Evolutionary conservation across 805 yeast genomes (phyloP).

Genomic region (Sporopachydermia lactativora): DNA sequence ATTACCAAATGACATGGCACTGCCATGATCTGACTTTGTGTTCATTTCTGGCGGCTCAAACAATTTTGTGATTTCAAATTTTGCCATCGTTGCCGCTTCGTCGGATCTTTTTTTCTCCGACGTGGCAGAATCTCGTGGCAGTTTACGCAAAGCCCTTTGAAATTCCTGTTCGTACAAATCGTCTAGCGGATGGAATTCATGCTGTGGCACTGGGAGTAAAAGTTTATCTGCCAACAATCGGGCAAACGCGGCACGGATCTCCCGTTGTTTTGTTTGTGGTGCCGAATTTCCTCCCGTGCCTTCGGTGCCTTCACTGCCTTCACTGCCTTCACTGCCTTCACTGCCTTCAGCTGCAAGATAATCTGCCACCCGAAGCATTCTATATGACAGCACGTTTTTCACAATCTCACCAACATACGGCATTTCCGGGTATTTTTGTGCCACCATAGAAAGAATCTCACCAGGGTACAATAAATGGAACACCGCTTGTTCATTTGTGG

Average conservation of each 20-base stretch:
- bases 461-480: conserved; percentile 61
- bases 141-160: conserved; percentile 9
- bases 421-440: conserved; percentile 23
- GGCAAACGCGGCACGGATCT: conserved; percentile 26
- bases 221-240: conserved; percentile 34
- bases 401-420: conserved; percentile 42
- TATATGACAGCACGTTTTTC: conserved; percentile 50
- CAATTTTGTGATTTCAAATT: conserved; percentile 13
- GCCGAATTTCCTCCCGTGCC: no score
- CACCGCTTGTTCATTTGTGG: conserved; percentile 49
- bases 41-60: conserved; percentile 5
- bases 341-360: conserved; percentile 45
- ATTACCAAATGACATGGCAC: conserved; percentile 2
- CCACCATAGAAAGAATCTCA: conserved; percentile 45
- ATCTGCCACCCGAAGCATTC: conserved; percentile 27
- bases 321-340: conserved; percentile 15
- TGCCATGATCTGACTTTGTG: conserved; percentile 1
- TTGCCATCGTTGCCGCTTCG: conserved; percentile 49
- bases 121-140: conserved; percentile 16
- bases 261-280: conserved; percentile 13
- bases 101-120: conserved; percentile 43
- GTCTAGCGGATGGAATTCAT: conserved; percentile 20
- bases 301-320: conserved; percentile 28
- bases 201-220: conserved; percentile 31
- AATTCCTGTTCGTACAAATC: conserved; percentile 14